phyloP scores from a whole-genome alignment of 805 yeast species.

The Myxozyma mucilagina region DNA sequence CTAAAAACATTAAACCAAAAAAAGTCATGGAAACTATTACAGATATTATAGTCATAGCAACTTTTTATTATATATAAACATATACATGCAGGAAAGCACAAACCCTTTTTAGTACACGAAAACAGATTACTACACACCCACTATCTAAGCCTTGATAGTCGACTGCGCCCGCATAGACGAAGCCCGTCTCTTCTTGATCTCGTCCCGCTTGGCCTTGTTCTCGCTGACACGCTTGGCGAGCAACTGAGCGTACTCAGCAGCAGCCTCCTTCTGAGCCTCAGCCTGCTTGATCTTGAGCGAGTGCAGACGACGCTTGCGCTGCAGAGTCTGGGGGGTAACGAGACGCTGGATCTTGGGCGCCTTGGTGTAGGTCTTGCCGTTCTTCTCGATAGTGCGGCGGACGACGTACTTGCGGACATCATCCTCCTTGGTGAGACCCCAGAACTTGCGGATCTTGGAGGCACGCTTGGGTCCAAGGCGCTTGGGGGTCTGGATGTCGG shows the following conservation, averaged over 20 bases:
- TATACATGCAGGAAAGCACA: slow-evolving; percentile 13
- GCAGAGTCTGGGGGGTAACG: slow-evolving; percentile 98
- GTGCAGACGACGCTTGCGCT: slow-evolving; percentile 97
- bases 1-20: too few species aligned
- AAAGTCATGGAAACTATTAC: not conserved
- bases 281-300: slow-evolving; percentile 94
- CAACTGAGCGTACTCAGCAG: slow-evolving; percentile 99
- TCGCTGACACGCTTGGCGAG: slow-evolving; percentile 97
- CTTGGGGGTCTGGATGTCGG: slow-evolving; percentile 93
- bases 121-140: not conserved
- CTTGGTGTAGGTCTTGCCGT: slow-evolving; percentile 98
- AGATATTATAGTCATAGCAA: not conserved
- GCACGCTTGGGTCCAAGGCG: slow-evolving; percentile 99
- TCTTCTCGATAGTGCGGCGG: slow-evolving; percentile 83
- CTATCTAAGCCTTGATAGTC: slow-evolving; percentile 22
- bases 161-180: slow-evolving; percentile 69
- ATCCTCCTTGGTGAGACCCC: slow-evolving; percentile 93
- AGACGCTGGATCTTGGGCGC: slow-evolving; percentile 99
- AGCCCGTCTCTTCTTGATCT: slow-evolving; percentile 99
- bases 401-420: slow-evolving; percentile 90
- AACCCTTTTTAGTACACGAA: slow-evolving; percentile 3
- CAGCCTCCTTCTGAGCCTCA: slow-evolving; percentile 99
- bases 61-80: slow-evolving; percentile 5
- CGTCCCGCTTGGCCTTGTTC: slow-evolving; percentile 98
- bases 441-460: slow-evolving; percentile 99